phyloP scores from a whole-genome alignment of 75 land plant genomes.

The Picea glauca region DNA sequence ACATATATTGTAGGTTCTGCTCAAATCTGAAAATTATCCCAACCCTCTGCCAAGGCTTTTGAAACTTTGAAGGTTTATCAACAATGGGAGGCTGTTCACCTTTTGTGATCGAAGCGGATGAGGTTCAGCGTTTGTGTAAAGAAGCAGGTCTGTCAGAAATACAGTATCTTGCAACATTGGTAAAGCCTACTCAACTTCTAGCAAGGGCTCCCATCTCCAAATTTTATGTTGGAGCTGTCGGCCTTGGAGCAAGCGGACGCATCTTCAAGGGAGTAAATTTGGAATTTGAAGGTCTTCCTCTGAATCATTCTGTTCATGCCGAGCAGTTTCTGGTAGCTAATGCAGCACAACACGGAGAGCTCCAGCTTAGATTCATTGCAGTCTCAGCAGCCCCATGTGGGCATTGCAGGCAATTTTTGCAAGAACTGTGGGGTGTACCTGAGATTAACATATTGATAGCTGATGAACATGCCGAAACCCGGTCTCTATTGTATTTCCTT shows the following conservation, averaged over 20 bases:
- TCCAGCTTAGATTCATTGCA: constrained; percentile 49
- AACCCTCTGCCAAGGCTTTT: too few relatives aligned
- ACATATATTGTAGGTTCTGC: too few relatives aligned
- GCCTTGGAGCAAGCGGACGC: constrained; percentile 72
- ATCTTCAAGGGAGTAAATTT: constrained; percentile 89
- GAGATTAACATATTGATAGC: constrained; percentile 59
- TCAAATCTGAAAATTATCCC: too few relatives aligned
- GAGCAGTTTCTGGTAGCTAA: constrained; percentile 93
- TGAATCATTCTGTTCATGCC: constrained; percentile 92
- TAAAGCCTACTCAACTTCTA: constrained; percentile 42
- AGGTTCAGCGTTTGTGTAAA: constrained; percentile 27
- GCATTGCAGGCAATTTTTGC: constrained; percentile 98
- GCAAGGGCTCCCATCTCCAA: constrained; percentile 90
- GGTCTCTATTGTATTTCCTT: constrained; percentile 56
- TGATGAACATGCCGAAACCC: constrained; percentile 15
- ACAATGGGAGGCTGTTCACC: constrained; percentile 14
- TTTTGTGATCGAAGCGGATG: constrained; percentile 61
- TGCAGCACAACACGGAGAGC: constrained; percentile 56
- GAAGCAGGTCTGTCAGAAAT: constrained; percentile 27
- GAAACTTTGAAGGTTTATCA: too few relatives aligned
- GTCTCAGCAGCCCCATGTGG: constrained; percentile 98
- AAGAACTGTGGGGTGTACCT: constrained; percentile 66
- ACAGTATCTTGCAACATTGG: constrained; percentile 52
- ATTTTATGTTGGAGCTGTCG: constrained; percentile 89
- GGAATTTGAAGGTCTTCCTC: constrained; percentile 84